phyloP scores from a whole-genome alignment of 805 yeast genomes.

The Saccharomycopsis amapae region DNA sequence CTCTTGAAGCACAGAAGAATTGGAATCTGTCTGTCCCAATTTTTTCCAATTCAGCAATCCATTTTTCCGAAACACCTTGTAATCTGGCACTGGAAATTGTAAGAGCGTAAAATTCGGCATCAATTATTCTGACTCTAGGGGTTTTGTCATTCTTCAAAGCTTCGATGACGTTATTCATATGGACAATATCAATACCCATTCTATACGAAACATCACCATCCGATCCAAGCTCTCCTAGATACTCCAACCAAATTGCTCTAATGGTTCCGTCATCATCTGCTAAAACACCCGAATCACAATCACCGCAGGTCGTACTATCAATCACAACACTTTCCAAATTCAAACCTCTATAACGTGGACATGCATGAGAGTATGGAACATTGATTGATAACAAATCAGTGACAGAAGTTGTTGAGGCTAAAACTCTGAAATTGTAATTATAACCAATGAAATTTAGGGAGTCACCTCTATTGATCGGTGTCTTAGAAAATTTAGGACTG shows the following conservation, averaged over 20 bases:
- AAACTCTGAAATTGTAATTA: slow-evolving; percentile 60
- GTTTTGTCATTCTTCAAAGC: slow-evolving; percentile 37
- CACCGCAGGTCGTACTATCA: slow-evolving; percentile 64
- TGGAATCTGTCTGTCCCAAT: slow-evolving; percentile 61
- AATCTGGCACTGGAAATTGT: slow-evolving; percentile 71
- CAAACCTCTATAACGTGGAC: slow-evolving; percentile 82
- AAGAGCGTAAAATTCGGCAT: slow-evolving; percentile 67
- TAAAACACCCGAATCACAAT: slow-evolving; percentile 73
- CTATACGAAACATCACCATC: slow-evolving; percentile 56
- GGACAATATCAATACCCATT: slow-evolving; percentile 73
- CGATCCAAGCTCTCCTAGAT: slow-evolving; percentile 63
- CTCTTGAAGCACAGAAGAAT: slow-evolving; percentile 63
- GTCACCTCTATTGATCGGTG: slow-evolving; percentile 66
- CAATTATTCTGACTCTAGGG: slow-evolving; percentile 63
- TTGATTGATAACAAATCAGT: slow-evolving; percentile 70
- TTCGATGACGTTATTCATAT: slow-evolving; percentile 50
- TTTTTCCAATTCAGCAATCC: slow-evolving; percentile 66
- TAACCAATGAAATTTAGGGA: slow-evolving; percentile 74
- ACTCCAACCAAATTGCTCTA: slow-evolving; percentile 80
- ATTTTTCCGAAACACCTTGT: slow-evolving; percentile 79
- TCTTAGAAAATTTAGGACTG: slow-evolving; percentile 54
- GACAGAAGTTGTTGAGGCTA: slow-evolving; percentile 67
- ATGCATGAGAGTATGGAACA: slow-evolving; percentile 56
- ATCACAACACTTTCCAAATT: slow-evolving; percentile 71
- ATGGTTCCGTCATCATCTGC: slow-evolving; percentile 73